Percentiles rank a stretch among this genome's conserved stretches.
Evolutionary conservation across 345 rosid genomes (phyloP).

Genomic region (Psidium friedrichsthalianum): DNA sequence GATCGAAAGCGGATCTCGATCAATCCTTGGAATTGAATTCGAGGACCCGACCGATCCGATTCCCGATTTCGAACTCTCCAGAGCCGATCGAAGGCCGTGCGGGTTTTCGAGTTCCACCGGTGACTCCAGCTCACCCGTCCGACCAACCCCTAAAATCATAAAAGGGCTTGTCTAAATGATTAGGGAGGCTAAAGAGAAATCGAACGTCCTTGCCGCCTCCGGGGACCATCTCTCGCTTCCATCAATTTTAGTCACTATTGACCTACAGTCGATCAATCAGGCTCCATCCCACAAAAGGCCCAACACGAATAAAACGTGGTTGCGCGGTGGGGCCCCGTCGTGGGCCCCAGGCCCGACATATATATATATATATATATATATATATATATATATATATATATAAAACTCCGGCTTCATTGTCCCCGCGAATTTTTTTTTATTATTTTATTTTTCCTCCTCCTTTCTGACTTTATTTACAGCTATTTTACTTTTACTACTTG

Average conservation of each 20-base stretch:
- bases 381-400: no score
- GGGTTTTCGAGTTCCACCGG: background rate
- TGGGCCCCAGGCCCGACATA: background rate
- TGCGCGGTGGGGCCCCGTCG: background rate
- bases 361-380: no score
- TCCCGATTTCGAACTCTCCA: background rate
- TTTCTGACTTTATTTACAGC: background rate
- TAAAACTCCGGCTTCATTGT: background rate
- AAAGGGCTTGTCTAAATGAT: no score
- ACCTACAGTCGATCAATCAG: background rate
- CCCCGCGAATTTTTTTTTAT: background rate
- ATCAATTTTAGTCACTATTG: background rate
- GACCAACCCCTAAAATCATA: background rate
- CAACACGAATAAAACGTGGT: background rate
- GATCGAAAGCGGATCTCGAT: background rate
- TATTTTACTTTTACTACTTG: no score
- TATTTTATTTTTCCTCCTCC: no score
- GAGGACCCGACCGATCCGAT: background rate
- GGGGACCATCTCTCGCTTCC: background rate
- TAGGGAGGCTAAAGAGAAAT: no score
- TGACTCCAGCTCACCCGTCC: background rate
- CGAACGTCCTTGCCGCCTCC: background rate
- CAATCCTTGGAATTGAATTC: accelerated
- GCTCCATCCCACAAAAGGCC: background rate
- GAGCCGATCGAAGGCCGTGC: background rate